Conservation (phyloP, 2,329 filamentous ascomycete species). For the Pseudohalonectria lignicola region DNA sequence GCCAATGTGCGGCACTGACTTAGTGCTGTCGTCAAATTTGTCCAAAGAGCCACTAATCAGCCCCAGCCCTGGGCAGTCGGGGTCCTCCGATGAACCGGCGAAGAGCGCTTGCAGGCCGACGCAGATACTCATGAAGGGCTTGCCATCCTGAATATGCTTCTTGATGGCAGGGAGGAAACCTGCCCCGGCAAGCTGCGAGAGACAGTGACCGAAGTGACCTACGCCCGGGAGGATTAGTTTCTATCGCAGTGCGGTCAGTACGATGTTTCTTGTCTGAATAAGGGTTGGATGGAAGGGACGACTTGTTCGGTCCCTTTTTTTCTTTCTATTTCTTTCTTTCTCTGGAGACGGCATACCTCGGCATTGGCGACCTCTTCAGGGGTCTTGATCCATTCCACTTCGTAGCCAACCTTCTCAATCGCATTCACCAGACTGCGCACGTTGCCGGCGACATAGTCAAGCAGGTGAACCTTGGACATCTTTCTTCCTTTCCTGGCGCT, state of each 20-base stretch:
- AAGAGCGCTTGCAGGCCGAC: slow-evolving; percentile 90
- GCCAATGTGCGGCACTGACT: slow-evolving; percentile 96
- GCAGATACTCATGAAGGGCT: slow-evolving; percentile 96
- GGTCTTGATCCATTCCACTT: slow-evolving; percentile 81
- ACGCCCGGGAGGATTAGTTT: slow-evolving; percentile 94
- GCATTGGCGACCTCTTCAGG: slow-evolving; percentile 78
- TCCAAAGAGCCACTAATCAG: slow-evolving; percentile 60
- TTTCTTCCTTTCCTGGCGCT: neutral
- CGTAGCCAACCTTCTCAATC: slow-evolving; percentile 89
- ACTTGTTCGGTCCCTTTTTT: neutral
- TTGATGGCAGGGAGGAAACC: slow-evolving; percentile 77
- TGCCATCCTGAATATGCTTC: slow-evolving; percentile 77
- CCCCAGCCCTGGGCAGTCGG: slow-evolving; percentile 60
- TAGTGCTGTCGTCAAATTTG: slow-evolving; percentile 65
- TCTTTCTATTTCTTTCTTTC: too few species aligned
- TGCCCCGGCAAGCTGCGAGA: slow-evolving; percentile 70
- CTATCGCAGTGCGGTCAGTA: slow-evolving; percentile 32
- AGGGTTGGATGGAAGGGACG: neutral
- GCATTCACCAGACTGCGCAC: slow-evolving; percentile 93
- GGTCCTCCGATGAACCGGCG: slow-evolving; percentile 70
- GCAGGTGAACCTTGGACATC: slow-evolving; percentile 58
- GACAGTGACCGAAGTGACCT: slow-evolving; percentile 94
- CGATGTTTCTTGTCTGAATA: slow-evolving; percentile 14
- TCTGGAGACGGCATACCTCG: slow-evolving; percentile 53
- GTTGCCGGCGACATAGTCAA: slow-evolving; percentile 92